Base-by-base conservation (phyloP, 2,329 filamentous ascomycete species). In the Fusarium sororula region DNA sequence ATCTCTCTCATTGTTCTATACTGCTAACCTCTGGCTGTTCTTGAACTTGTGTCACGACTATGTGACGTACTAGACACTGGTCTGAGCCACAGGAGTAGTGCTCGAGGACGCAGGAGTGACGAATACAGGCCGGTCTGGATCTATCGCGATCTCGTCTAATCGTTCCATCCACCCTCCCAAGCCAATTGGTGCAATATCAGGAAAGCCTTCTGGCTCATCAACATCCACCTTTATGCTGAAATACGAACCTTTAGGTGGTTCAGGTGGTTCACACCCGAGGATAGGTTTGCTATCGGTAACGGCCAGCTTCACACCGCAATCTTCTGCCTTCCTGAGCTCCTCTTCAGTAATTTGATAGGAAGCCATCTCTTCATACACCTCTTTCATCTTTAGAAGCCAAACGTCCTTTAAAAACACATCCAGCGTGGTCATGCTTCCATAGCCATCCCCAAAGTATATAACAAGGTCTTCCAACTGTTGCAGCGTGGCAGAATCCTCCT, bases 311-410 rank as follows among this genome's bases (percentile, higher is more conserved):
- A 51, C 48, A 0, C 48, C 48, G 17, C 0, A 51, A 4, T 0
- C 48, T 17, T 54, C 24, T 17, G 24, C n/a, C 20, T 54, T 38
- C 50, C 0, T 28, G 14, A 54, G 5, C 50, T 54, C 24, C 50
- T 26, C 50, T 9, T 38, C 32, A 0, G n/a, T 54, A 0, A 54
- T 26, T 0, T 11, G 0, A 0, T 26, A 28, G 0, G 32, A 22
- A 17, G 0, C 8, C 0, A 38, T 54, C 18, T 54, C 32, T 0
- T 2, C 0, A 54, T 54, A 54, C 0, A 54, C 50, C 5, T 38
- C 24, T 22, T 2, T 0, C 50, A 54, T 54, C 24, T 38, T 54
- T 28, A 2, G 50, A 12, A 54, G 32, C 50, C 50, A 54, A 5
- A 54, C 50, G 0, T 54, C 32, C 13, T 28, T 6, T 22, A 53